Conservation (phyloP, 768 basidiomycete genomes). For the Tricholoma sp. region DNA sequence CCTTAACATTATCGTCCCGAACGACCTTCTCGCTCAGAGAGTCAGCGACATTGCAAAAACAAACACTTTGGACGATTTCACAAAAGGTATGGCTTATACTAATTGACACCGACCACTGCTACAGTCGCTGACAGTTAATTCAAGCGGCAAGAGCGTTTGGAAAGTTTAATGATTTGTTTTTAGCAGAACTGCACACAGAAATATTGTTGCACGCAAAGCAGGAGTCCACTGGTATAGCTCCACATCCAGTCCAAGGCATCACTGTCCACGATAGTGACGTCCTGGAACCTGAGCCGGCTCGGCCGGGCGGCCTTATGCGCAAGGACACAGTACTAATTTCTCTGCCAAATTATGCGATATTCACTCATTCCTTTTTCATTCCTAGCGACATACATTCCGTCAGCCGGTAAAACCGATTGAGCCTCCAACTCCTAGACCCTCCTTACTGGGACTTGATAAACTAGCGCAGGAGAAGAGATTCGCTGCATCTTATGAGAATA, state of each 20-base stretch:
- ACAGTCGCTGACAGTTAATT: background rate
- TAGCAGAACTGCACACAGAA: slow-evolving; percentile 75
- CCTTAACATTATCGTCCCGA: slow-evolving; percentile 77
- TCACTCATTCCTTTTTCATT: background rate
- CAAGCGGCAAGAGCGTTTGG: slow-evolving; percentile 78
- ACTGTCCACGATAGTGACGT: slow-evolving; percentile 77
- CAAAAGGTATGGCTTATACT: slow-evolving; percentile 45
- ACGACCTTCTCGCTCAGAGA: slow-evolving; percentile 72
- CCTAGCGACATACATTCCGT: slow-evolving; percentile 75
- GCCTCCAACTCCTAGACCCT: slow-evolving; percentile 73
- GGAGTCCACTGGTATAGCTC: slow-evolving; percentile 47
- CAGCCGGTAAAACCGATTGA: slow-evolving; percentile 68
- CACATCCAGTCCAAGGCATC: slow-evolving; percentile 69
- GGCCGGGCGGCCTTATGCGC: slow-evolving; percentile 75
- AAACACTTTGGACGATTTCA: slow-evolving; percentile 58
- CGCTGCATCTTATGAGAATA: slow-evolving; percentile 41
- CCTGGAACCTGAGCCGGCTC: slow-evolving; percentile 70
- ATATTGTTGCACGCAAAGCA: slow-evolving; percentile 69
- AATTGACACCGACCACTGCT: background rate
- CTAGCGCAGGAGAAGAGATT: slow-evolving; percentile 86
- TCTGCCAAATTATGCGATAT: background rate
- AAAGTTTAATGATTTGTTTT: slow-evolving; percentile 76
- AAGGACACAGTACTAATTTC: slow-evolving; percentile 49
- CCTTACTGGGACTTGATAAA: slow-evolving; percentile 81
- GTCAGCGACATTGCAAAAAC: slow-evolving; percentile 79